Base-by-base conservation (phyloP, 139 green algal species). In the Chlorella sp. region DNA sequence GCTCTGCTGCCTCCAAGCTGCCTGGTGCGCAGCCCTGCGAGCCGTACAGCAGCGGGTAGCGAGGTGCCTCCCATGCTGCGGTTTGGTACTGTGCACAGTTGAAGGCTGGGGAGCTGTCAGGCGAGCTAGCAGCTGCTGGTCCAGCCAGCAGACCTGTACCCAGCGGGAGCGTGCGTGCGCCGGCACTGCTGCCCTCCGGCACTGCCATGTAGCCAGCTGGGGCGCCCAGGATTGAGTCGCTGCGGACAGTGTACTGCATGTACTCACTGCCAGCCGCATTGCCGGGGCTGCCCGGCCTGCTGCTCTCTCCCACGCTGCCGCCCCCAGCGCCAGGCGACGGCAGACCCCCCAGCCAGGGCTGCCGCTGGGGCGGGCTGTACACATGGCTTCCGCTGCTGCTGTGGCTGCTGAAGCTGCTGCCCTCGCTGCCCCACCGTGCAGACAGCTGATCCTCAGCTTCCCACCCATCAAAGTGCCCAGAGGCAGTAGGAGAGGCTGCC, bases 381-480 rank as follows among this genome's bases (percentile, higher is more conserved):
- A 34, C 68, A 34, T 30, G 68, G 23, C 21, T 30, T 2, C 1
- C 63, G 6, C 26, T 36, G 63, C 63, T 18, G 63, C 63, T 69
- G 28, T 32, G 13, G 25, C 26, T 16, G 63, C 63, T 38, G 28
- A 69, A 69, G 63, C 69, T 56, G 69, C 69, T 20, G 21, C 69
- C 21, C 38, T 5, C 20, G 65, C 65, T 75, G 69, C 69, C 69
- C 69, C 69, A 75, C 38, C 38, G 23, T 20, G 38, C 38, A 7
- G 69, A 56, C 69, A 75, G 69, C 69, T 75, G 18, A 16, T 39
- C 69, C 39, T 75, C 69, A 18, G 69, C 69, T 16, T 34, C 69
- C 69, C 69, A 75, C 20, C 69, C 69, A 41, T 1, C 23, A 51
- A 75, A 75, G 36, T 56, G 69, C 15, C 32, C 30, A 12, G n/a